A percentile compares a stretch with the other conserved stretches of the same genome.
Conservation (phyloP, 169 alveolate species). For the Eimeria maxima region DNA sequence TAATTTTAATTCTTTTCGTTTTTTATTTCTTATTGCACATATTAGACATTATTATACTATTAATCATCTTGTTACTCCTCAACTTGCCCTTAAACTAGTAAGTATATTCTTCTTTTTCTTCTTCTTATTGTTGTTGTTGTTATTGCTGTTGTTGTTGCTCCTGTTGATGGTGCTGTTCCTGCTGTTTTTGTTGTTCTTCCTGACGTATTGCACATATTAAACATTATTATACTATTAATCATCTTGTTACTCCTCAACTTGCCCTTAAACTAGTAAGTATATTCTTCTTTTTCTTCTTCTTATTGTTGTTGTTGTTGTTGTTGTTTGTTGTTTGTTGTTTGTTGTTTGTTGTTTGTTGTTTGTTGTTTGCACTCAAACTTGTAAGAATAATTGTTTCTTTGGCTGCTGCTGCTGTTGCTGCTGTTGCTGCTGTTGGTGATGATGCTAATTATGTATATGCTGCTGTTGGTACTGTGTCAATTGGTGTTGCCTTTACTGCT, state of each 20-base stretch:
- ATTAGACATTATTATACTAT: no score
- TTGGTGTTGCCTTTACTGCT: no score
- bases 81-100: neutral
- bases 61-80: neutral
- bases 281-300: no score
- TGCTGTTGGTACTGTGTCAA: no score
- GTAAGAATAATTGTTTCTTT: neutral
- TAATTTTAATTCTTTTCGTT: no score
- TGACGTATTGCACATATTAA: no score
- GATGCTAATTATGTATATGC: neutral
- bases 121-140: neutral
- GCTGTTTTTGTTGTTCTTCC: no score
- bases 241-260: neutral
- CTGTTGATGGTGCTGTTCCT: no score
- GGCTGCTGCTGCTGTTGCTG: neutral
- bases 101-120: no score
- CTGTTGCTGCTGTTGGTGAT: neutral
- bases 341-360: slow-evolving; percentile 5
- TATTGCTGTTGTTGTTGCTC: slow-evolving; percentile 44
- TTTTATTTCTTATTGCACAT: no score
- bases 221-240: no score
- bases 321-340: neutral
- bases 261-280: no score
- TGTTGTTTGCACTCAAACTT: neutral
- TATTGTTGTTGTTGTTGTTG: slow-evolving; percentile 7